Conservation (phyloP, 2,329 filamentous ascomycete genomes). For the Paecilomyces fulvus region DNA sequence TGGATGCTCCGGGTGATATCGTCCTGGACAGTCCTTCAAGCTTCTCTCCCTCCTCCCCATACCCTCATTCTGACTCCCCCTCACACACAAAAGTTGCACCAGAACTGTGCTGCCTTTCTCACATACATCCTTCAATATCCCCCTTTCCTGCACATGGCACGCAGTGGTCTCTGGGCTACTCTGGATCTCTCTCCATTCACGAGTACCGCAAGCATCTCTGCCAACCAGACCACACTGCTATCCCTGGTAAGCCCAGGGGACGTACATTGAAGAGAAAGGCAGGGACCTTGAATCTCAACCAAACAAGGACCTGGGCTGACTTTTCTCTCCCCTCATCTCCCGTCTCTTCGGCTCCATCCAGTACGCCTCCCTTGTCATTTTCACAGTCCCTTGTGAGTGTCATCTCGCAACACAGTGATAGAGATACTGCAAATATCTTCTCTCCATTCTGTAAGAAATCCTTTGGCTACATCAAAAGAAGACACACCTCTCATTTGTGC, state of each 20-base stretch:
- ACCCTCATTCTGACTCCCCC: background rate
- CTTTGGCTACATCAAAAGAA: background rate
- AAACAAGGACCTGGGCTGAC: constrained; percentile 7
- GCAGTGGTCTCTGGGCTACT: background rate
- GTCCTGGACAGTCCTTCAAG: too few species aligned
- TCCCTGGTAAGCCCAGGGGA: constrained; percentile 9
- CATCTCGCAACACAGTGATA: constrained; percentile 20
- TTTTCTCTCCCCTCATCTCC: constrained; percentile 16
- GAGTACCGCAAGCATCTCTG: constrained; percentile 29
- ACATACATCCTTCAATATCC: background rate
- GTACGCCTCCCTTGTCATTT: constrained; percentile 28
- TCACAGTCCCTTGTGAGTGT: constrained; percentile 26
- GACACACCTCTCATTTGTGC: background rate
- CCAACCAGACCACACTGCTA: constrained; percentile 15
- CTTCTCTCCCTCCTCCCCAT: background rate
- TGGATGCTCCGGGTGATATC: background rate
- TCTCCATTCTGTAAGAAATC: constrained; percentile 11
- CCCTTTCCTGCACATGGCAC: background rate
- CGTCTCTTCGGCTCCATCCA: constrained; percentile 22
- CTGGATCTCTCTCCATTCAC: constrained; percentile 23
- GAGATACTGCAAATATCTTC: constrained; percentile 17
- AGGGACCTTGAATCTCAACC: constrained; percentile 24
- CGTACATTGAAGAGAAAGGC: constrained; percentile 26
- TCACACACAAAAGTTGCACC: background rate
- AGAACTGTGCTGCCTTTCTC: background rate